Base-by-base conservation (phyloP, 192 early-diverging fungal genomes). In the Irineochytrium annulatum region DNA sequence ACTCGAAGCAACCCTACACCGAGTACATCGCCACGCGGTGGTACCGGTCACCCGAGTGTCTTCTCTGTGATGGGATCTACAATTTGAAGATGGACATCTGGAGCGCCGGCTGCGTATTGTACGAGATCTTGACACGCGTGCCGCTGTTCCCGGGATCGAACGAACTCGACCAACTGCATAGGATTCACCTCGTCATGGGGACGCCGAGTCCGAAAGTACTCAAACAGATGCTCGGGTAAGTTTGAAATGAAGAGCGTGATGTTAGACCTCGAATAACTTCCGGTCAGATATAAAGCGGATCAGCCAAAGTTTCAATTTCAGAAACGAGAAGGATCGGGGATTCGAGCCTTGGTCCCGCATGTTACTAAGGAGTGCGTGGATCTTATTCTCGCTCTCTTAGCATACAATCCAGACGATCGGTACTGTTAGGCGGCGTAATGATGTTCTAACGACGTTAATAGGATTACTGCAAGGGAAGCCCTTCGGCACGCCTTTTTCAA, bases 1-100 rank as follows among this genome's bases (percentile, higher is more conserved):
- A 85, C 68, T 81, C 78, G 32, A 83, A 81, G 37, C 81, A 63
- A 30, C 83, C 83, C 26, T 85, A 78, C 65, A 85, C 83, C n/a
- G 81, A 83, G 59, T 85, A 85, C 71, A 85, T 85, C 58, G 83
- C 83, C 2, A 85, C 83, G 2, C 63, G 83, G 34, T 85, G 83
- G 83, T 85, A 85, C 56, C 68, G 83, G n/a, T 73, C 81, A 0
- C 83, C 83, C 24, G 83, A 85, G 59, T 84, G 81, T 61, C 62
- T 85, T n/a, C 77, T 85, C 16, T 76, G 73, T 52, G 71, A 75
- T 29, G 83, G 83, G 28, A 68, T 71, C 17, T 85, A 85, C 63
- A 69, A 55, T 16, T 81, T 57, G 64, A 80, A 80, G 51, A 83
- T 85, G 81, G 83, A 85, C 64, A 68, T 81, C 16, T 85, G 83